Evolutionary conservation across 2,329 filamentous ascomycete species (phyloP).

Genomic region (Fusarium piperis): DNA sequence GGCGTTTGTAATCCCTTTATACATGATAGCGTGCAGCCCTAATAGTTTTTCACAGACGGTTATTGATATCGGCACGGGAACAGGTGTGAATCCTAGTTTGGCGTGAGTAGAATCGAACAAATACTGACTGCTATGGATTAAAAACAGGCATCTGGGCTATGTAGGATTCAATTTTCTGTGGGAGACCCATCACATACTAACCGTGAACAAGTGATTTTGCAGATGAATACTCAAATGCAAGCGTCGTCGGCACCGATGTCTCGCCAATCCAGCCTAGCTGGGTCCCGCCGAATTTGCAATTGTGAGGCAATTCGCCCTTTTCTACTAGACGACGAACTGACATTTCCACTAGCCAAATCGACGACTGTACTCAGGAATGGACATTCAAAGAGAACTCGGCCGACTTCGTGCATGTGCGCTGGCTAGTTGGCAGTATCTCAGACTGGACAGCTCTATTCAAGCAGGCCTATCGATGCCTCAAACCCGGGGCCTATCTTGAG

Average conservation of each 20-base stretch:
- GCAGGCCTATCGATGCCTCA: neutral
- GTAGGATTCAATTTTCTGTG: neutral
- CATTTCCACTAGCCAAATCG: neutral
- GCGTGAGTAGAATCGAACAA: neutral
- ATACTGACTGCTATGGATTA: neutral
- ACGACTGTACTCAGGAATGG: slow-evolving; percentile 47
- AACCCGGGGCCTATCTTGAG: neutral
- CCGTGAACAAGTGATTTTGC: neutral
- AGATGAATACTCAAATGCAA: neutral
- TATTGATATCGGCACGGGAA: slow-evolving; percentile 1
- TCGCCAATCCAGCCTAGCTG: neutral
- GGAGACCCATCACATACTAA: neutral
- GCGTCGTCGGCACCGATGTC: neutral
- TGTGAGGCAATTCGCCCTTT: neutral
- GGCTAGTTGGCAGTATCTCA: neutral
- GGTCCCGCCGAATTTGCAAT: neutral
- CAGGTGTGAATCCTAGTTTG: neutral
- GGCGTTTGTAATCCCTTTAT: neutral
- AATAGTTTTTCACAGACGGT: neutral
- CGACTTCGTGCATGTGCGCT: neutral
- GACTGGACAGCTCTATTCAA: neutral
- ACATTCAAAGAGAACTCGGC: neutral
- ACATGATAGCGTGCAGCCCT: neutral
- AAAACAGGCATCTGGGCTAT: slow-evolving; percentile 1
- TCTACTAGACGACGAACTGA: neutral